These are phyloP conservation scores for Lactarius hengduanensis DNA, from an alignment of 768 basidiomycete genomes.

Conservation along the genomic window DNA sequence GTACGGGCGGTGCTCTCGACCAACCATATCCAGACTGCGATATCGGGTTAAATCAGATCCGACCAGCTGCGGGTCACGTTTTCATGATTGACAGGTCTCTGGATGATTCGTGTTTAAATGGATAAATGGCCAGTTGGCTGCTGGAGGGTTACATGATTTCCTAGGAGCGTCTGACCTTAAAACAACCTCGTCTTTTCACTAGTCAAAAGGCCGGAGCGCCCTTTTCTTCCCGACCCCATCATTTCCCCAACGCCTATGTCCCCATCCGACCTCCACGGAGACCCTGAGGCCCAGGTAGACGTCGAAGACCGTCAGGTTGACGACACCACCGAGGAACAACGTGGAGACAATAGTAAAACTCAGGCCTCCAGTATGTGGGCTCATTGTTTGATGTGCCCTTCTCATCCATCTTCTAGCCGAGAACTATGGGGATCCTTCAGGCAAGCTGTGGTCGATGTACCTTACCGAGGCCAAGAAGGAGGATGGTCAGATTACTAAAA, in stretches of 20 bases:
- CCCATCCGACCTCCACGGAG: not conserved
- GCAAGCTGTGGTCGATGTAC: not conserved
- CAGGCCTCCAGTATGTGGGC: not conserved
- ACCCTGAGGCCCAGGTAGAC: not conserved
- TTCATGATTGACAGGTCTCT: not conserved
- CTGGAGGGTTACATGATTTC: too few relatives aligned
- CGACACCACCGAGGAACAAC: not conserved
- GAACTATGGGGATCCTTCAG: not conserved
- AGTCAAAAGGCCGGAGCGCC: not conserved
- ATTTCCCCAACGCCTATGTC: not conserved
- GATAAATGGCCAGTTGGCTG: too few relatives aligned
- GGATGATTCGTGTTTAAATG: too few relatives aligned
- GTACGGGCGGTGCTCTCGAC: not conserved
- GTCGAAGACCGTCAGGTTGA: not conserved
- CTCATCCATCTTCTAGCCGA: not conserved
- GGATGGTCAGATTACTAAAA: not conserved
- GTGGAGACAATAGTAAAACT: not conserved
- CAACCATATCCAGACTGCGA: not conserved
- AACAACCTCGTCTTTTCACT: not conserved
- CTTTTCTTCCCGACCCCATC: not conserved
- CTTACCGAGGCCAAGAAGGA: not conserved
- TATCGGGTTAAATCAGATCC: not conserved
- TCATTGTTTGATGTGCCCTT: not conserved
- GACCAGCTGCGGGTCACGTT: not conserved
- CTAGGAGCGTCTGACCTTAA: too few relatives aligned